Percentiles rank a stretch among this genome's conserved stretches.
phyloP scores from a whole-genome alignment of 2,329 filamentous ascomycete species.

The Tolypocladium cylindrosporum region DNA sequence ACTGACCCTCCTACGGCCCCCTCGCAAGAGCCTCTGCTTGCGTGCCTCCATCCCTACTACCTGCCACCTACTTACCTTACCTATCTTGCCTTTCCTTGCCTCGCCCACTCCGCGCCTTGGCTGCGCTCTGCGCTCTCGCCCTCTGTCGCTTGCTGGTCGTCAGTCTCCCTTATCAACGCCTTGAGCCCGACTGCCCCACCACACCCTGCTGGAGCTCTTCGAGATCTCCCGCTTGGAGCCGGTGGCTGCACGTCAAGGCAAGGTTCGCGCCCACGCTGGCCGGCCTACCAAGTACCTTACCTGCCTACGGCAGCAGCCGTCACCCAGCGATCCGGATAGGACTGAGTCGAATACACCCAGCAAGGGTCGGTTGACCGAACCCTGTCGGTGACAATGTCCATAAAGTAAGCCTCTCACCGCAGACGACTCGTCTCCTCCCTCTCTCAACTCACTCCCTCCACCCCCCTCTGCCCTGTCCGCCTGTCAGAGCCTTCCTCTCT shows the following conservation, averaged over 20 bases:
- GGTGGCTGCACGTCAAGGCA: background rate
- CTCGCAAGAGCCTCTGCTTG: background rate
- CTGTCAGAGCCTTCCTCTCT: constrained; percentile 4
- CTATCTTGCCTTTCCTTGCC: background rate
- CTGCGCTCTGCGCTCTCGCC: background rate
- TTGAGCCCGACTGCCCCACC: constrained; percentile 1
- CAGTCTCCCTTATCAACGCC: constrained; percentile 2
- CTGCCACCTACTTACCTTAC: too few relatives aligned
- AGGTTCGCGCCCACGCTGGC: background rate
- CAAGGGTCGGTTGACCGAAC: constrained; percentile 22
- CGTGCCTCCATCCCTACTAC: background rate
- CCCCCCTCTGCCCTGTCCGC: constrained; percentile 1
- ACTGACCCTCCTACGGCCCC: background rate
- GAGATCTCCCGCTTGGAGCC: background rate
- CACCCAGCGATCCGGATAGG: constrained; percentile 10
- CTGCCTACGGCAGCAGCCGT: background rate
- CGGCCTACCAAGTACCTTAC: background rate
- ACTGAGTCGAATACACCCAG: constrained; percentile 4
- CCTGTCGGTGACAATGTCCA: constrained; percentile 37
- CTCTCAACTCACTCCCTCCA: constrained; percentile 4
- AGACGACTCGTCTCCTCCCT: constrained; percentile 4
- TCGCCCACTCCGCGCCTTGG: background rate
- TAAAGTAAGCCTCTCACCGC: constrained; percentile 36
- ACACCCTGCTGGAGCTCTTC: background rate
- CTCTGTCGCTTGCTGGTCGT: background rate